A percentile compares a stretch with the other conserved stretches of the same genome.
phyloP scores from a whole-genome alignment of 306 rosid species.

The Quercus agrifolia region DNA sequence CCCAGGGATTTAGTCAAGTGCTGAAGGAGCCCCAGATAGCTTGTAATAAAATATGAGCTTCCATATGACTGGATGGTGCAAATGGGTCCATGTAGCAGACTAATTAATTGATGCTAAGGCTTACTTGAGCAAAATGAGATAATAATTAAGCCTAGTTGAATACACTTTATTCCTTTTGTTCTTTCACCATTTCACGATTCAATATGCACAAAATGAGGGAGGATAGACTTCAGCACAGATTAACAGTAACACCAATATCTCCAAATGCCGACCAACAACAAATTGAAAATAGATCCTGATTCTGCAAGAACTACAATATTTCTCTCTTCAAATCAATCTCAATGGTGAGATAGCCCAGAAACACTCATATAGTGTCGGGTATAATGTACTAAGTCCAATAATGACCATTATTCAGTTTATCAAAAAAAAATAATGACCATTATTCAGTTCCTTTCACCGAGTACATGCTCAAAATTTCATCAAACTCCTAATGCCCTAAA shows the following conservation, averaged over 20 bases:
- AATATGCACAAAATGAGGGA: neutral
- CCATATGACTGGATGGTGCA: neutral
- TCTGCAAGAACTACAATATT: neutral
- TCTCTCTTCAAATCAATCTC: constrained; percentile 1
- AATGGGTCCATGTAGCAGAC: neutral
- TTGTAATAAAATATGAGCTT: neutral
- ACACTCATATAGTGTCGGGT: neutral
- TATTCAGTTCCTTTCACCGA: neutral
- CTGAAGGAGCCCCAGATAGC: neutral
- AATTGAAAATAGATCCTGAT: neutral
- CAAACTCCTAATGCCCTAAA: neutral
- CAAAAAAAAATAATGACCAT: neutral
- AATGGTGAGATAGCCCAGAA: neutral
- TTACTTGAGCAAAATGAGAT: neutral
- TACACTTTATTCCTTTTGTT: neutral
- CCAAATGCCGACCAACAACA: neutral
- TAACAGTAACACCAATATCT: neutral
- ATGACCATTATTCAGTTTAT: neutral
- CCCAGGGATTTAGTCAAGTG: neutral
- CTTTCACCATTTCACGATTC: neutral
- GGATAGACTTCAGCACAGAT: neutral
- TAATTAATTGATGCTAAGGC: neutral
- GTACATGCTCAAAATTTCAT: neutral
- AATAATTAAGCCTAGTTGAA: neutral
- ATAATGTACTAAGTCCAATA: neutral